A percentile compares a stretch with the other conserved stretches of the same genome.
Conservation (phyloP, 2,329 filamentous ascomycete genomes). For the Cryphonectria nitschkei region DNA sequence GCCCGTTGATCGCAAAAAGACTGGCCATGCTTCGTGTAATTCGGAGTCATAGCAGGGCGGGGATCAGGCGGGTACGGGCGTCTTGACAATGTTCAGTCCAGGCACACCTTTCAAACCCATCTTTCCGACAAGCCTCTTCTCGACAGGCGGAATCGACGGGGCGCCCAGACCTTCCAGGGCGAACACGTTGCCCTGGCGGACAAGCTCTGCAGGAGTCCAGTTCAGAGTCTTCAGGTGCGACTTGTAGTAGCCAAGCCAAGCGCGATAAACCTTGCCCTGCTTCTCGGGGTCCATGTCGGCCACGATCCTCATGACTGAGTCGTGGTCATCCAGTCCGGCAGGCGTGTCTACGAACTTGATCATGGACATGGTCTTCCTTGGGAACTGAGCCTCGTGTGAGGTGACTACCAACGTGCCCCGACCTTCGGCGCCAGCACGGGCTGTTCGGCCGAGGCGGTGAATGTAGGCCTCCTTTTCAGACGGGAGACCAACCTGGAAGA, state of each 20-base stretch:
- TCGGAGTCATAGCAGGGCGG: not conserved
- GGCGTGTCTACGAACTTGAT: slow-evolving; percentile 55
- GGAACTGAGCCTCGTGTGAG: slow-evolving; percentile 54
- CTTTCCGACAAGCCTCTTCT: slow-evolving; percentile 54
- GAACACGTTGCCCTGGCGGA: slow-evolving; percentile 54
- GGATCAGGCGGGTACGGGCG: not conserved
- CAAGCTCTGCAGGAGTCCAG: slow-evolving; percentile 50
- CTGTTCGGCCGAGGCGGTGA: slow-evolving; percentile 69
- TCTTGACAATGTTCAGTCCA: slow-evolving; percentile 47
- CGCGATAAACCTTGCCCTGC: slow-evolving; percentile 56
- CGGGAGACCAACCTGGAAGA: slow-evolving; percentile 66
- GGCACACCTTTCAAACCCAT: slow-evolving; percentile 59
- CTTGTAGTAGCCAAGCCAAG: slow-evolving; percentile 62
- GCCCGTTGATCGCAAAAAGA: not conserved
- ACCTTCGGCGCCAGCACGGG: slow-evolving; percentile 65
- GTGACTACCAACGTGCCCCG: slow-evolving; percentile 64
- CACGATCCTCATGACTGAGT: slow-evolving; percentile 44
- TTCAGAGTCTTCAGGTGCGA: slow-evolving; percentile 49
- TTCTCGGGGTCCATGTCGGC: slow-evolving; percentile 48
- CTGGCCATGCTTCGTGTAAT: not conserved
- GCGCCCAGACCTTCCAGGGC: slow-evolving; percentile 52
- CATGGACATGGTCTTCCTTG: slow-evolving; percentile 53
- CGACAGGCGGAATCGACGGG: slow-evolving; percentile 50
- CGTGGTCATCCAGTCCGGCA: slow-evolving; percentile 48
- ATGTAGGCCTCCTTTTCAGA: slow-evolving; percentile 66